Percentiles rank a stretch among this genome's conserved stretches.
phyloP scores from a whole-genome alignment of 208 protist genomes.

The Acanthamoeba lenticulata region DNA sequence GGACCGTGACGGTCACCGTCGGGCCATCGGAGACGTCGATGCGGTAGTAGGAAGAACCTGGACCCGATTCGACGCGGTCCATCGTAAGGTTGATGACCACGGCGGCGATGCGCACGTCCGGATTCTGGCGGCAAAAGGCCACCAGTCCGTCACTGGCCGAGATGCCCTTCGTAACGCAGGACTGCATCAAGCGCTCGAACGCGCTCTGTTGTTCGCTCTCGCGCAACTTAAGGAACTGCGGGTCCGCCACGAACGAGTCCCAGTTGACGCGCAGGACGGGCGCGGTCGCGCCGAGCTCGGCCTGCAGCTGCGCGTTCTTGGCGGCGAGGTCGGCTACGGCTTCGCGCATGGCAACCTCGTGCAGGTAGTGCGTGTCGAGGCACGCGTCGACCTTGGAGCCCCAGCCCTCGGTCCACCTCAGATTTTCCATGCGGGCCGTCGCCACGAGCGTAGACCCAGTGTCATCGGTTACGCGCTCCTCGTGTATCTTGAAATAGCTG shows the following conservation, averaged over 20 bases:
- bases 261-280: not conserved
- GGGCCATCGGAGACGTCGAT: not conserved
- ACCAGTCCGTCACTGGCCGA: not conserved
- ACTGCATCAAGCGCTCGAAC: not conserved
- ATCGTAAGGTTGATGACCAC: not conserved
- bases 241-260: not conserved
- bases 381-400: not conserved
- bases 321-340: not conserved
- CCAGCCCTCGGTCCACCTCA: not conserved
- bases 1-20: not conserved
- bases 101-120: not conserved
- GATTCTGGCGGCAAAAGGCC: not conserved
- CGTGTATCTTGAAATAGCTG: not conserved
- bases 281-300: not conserved
- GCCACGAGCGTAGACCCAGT: not conserved
- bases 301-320: not conserved
- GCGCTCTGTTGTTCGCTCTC: not conserved
- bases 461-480: too few relatives aligned
- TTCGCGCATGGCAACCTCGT: not conserved
- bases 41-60: not conserved
- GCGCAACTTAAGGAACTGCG: not conserved
- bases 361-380: not conserved
- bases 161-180: not conserved
- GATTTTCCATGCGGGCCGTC: not conserved
- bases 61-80: too few relatives aligned